Conservation (phyloP, 345 rosid species). For the Arabis alpina region DNA sequence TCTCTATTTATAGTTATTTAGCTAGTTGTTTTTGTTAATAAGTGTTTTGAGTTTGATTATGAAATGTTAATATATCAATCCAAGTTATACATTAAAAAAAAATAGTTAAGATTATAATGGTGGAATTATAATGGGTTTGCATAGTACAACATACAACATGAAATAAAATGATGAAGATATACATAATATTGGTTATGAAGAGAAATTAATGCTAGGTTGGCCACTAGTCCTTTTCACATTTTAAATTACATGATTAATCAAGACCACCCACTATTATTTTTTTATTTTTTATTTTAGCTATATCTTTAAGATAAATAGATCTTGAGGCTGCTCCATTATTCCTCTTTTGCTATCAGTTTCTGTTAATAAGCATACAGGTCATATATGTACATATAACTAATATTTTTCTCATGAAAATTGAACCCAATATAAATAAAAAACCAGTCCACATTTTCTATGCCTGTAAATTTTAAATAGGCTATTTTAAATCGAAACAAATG, state of each 20-base stretch:
- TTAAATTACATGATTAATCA: conserved; percentile 11
- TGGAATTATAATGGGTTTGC: too few relatives aligned
- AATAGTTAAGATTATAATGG: too few relatives aligned
- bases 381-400: neutral
- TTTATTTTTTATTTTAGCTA: neutral
- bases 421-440: too few relatives aligned
- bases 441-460: neutral
- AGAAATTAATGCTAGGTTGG: conserved; percentile 32
- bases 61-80: too few relatives aligned
- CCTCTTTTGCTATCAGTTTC: neutral
- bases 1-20: neutral
- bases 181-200: neutral
- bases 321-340: conserved; percentile 10
- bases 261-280: conserved; percentile 8
- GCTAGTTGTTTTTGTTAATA: neutral
- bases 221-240: conserved; percentile 32
- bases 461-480: neutral
- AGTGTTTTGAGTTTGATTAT: conserved; percentile 3
- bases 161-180: neutral
- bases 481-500: neutral
- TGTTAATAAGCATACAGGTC: neutral
- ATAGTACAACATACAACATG: too few relatives aligned
- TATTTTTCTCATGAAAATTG: conserved; percentile 4
- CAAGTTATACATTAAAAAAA: too few relatives aligned
- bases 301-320: conserved; percentile 21